These are phyloP conservation scores for Smittium culicis DNA, from an alignment of 371 early-diverging fungal genomes.

Conservation along the genomic window DNA sequence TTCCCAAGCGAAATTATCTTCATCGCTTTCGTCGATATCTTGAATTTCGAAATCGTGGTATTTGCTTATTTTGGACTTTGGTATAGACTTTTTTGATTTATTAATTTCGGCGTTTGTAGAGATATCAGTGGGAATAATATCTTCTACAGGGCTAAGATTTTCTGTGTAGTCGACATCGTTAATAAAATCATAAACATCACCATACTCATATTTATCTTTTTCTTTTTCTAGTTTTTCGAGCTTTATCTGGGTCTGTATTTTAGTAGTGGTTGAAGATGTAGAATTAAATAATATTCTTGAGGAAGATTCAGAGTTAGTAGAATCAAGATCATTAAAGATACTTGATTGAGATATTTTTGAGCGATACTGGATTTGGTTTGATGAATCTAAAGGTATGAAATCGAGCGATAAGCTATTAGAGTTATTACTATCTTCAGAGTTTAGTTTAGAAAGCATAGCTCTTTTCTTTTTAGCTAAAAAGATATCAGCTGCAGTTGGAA, in stretches of 20 bases:
- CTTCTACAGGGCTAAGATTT: neutral
- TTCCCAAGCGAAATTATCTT: neutral
- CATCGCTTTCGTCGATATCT: neutral
- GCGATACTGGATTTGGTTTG: no score
- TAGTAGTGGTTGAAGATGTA: neutral
- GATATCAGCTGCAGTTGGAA: neutral
- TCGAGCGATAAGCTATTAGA: neutral
- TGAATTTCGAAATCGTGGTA: neutral
- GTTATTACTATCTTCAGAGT: neutral
- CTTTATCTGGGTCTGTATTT: neutral
- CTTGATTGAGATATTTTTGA: neutral
- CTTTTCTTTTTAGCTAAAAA: conserved; percentile 2
- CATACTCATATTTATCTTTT: neutral
- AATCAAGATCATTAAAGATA: no score
- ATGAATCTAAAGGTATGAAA: neutral
- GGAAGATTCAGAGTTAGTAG: neutral
- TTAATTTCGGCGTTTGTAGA: neutral
- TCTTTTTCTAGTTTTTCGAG: neutral
- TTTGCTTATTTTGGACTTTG: neutral
- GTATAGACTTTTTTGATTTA: neutral
- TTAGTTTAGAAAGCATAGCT: neutral
- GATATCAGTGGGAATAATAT: neutral
- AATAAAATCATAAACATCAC: neutral
- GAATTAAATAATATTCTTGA: neutral
- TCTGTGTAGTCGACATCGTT: neutral